These are phyloP conservation scores for Fusarium camptoceras DNA, from an alignment of 2,329 filamentous ascomycete genomes.

Conservation along the genomic window DNA sequence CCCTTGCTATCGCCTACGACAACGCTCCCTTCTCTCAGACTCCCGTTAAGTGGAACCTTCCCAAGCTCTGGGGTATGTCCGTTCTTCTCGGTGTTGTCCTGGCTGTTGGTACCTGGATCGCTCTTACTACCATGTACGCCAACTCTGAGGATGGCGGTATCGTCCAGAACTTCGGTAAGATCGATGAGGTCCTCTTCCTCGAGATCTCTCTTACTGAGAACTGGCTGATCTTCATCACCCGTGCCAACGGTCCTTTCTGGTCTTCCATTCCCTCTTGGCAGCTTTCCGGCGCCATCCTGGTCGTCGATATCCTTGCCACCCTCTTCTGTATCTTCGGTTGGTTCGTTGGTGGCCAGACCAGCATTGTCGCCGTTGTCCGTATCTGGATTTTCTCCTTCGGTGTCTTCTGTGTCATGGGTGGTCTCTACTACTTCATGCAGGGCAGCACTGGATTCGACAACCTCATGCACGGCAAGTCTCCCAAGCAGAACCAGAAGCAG, in stretches of 20 bases:
- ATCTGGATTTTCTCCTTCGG: constrained; percentile 94
- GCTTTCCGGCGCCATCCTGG: constrained; percentile 78
- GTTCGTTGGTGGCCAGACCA: constrained; percentile 77
- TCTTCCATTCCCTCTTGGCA: constrained; percentile 90
- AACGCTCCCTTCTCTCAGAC: constrained; percentile 88
- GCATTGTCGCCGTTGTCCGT: constrained; percentile 86
- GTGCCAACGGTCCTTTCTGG: constrained; percentile 93
- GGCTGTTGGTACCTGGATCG: constrained; percentile 87
- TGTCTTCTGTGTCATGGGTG: constrained; percentile 85
- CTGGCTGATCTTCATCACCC: constrained; percentile 97
- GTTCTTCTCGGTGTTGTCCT: constrained; percentile 84
- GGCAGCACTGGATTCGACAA: constrained; percentile 87
- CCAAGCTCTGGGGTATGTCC: constrained; percentile 94
- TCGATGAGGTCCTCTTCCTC: constrained; percentile 87
- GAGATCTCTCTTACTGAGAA: constrained; percentile 93
- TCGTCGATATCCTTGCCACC: constrained; percentile 86
- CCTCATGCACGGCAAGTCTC: constrained; percentile 90
- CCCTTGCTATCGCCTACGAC: constrained; percentile 92
- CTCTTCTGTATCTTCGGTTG: constrained; percentile 88
- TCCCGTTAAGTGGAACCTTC: constrained; percentile 95
- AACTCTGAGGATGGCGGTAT: constrained; percentile 80
- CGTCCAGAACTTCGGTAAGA: constrained; percentile 86
- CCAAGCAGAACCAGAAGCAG: constrained; percentile 85
- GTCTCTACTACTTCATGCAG: constrained; percentile 80
- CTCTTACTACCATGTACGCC: constrained; percentile 85